A percentile compares a stretch with the other conserved stretches of the same genome.
These are phyloP conservation scores for Conticribra weissflogii DNA, from an alignment of 108 stramenopile species.

Conservation along the genomic window DNA sequence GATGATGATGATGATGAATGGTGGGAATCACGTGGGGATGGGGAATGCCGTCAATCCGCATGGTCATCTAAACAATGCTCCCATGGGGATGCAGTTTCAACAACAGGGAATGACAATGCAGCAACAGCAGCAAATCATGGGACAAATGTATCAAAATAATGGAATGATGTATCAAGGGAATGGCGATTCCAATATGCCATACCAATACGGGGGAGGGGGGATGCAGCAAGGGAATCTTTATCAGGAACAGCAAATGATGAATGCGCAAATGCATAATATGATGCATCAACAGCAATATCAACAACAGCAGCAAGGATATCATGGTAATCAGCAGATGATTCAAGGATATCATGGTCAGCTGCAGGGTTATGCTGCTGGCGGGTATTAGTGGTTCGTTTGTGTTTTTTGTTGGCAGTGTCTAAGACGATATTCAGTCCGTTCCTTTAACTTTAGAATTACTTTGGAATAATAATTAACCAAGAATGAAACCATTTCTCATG, in stretches of 20 bases:
- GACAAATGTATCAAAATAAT: constrained; percentile 21
- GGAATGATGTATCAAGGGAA: neutral
- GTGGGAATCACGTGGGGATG: neutral
- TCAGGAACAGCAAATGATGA: constrained; percentile 9
- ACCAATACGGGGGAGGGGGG: neutral
- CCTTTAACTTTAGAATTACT: no score
- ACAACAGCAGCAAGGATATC: neutral
- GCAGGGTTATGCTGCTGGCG: neutral
- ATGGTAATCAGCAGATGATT: neutral
- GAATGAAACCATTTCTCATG: no score
- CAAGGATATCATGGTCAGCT: neutral
- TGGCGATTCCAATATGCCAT: neutral
- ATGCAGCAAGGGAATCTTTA: neutral
- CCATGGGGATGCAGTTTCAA: constrained; percentile 6
- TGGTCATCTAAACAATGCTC: no score
- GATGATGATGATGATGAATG: constrained; percentile 10
- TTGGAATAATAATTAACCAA: no score
- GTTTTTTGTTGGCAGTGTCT: neutral
- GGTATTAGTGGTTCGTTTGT: neutral
- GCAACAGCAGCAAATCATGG: constrained; percentile 20
- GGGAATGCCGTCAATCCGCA: no score
- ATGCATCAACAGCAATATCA: constrained; percentile 26
- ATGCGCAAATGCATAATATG: constrained; percentile 25
- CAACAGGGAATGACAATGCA: constrained; percentile 10
- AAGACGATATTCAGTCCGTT: no score